Evolutionary conservation across 192 early-diverging fungal species (phyloP).

Genomic region (Coemansia sp.): DNA sequence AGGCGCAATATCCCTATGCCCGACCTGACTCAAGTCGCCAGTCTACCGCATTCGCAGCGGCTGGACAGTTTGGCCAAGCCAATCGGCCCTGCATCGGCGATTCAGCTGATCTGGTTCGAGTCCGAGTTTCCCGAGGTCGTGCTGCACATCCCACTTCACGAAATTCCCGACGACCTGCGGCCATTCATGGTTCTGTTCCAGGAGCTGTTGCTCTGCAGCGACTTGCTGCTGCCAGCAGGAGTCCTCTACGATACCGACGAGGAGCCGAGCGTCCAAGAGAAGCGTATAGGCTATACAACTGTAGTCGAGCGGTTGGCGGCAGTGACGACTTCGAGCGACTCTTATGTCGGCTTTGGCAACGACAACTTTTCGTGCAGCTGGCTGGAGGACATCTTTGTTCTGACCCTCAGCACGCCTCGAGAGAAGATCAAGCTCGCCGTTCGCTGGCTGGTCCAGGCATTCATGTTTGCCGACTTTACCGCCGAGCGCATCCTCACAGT

Average conservation of each 20-base stretch:
- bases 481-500: slow-evolving; percentile 69
- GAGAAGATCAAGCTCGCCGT: slow-evolving; percentile 34
- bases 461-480: slow-evolving; percentile 72
- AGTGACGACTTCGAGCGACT: slow-evolving; percentile 49
- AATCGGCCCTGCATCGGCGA: slow-evolving; percentile 52
- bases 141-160: slow-evolving; percentile 58
- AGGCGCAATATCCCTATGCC: slow-evolving; percentile 59
- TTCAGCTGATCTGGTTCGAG: slow-evolving; percentile 67
- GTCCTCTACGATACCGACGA: slow-evolving; percentile 27
- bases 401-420: slow-evolving; percentile 39
- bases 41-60: slow-evolving; percentile 13
- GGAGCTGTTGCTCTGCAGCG: slow-evolving; percentile 70
- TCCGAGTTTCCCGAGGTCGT: slow-evolving; percentile 68
- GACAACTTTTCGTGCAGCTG: slow-evolving; percentile 52
- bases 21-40: slow-evolving; percentile 24
- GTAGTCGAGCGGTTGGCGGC: slow-evolving; percentile 57
- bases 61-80: slow-evolving; percentile 4
- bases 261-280: neutral
- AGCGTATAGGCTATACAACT: slow-evolving; percentile 16
- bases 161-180: slow-evolving; percentile 63
- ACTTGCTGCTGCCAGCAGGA: slow-evolving; percentile 57
- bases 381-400: slow-evolving; percentile 64
- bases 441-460: slow-evolving; percentile 56
- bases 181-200: slow-evolving; percentile 78
- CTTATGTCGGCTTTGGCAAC: slow-evolving; percentile 53